Percentiles rank a stretch among this genome's conserved stretches.
Evolutionary conservation across 2,329 filamentous ascomycete species (phyloP).

Genomic region (Pseudopithomyces maydicus): DNA sequence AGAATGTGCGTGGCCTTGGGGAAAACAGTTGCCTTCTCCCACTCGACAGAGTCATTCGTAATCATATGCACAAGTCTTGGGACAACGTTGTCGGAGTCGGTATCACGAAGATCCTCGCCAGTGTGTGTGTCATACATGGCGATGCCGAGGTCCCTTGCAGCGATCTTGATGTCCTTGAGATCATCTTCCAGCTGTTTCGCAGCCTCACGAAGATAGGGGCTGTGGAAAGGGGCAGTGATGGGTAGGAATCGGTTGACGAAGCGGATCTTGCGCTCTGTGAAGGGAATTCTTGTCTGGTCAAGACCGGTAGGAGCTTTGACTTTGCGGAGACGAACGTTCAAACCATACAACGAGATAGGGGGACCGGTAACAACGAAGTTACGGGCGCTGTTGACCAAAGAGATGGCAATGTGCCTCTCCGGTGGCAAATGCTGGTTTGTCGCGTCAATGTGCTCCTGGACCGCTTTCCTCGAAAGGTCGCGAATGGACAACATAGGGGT

Average conservation of each 20-base stretch:
- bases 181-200: conserved; percentile 85
- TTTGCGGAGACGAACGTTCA: conserved; percentile 93
- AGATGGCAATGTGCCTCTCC: conserved; percentile 93
- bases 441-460: conserved; percentile 94
- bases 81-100: conserved; percentile 75
- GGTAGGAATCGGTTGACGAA: conserved; percentile 97
- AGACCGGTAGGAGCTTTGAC: conserved; percentile 97
- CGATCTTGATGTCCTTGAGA: conserved; percentile 79
- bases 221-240: conserved; percentile 98
- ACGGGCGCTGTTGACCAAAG: conserved; percentile 92
- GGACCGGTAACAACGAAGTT: conserved; percentile 97
- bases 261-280: conserved; percentile 93
- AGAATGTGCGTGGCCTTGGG: conserved; percentile 89
- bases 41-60: conserved; percentile 90
- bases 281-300: conserved; percentile 91
- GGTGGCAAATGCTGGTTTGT: conserved; percentile 95
- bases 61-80: conserved; percentile 89
- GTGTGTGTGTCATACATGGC: conserved; percentile 82
- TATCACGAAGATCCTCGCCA: conserved; percentile 79
- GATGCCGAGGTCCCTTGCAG: conserved; percentile 74
- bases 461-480: conserved; percentile 82
- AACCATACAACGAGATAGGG: conserved; percentile 92
- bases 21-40: conserved; percentile 94
- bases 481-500: conserved; percentile 98
- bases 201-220: conserved; percentile 85